Percentiles rank a stretch among this genome's conserved stretches.
phyloP scores from a whole-genome alignment of 345 rosid genomes.

The Brassica incana region DNA sequence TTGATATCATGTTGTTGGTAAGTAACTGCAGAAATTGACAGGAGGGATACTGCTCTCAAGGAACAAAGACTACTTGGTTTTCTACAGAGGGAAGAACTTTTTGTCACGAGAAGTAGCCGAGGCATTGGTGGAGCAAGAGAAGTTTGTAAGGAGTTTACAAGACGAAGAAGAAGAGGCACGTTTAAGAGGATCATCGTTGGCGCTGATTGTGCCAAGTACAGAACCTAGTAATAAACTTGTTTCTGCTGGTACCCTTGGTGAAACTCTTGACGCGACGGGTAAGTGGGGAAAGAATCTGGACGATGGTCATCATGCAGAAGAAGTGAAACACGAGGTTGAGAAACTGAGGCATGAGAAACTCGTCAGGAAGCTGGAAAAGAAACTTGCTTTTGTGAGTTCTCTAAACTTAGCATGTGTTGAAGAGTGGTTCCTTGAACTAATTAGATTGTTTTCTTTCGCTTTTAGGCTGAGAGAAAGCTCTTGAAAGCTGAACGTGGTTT shows the following conservation, averaged over 20 bases:
- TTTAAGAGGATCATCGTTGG: constrained; percentile 67
- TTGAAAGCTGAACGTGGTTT: constrained; percentile 70
- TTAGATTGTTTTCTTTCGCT: constrained; percentile 4
- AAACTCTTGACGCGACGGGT: constrained; percentile 78
- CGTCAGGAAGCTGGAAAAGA: constrained; percentile 70
- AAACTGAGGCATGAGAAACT: constrained; percentile 63
- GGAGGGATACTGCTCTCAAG: constrained; percentile 83
- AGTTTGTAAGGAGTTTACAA: constrained; percentile 63
- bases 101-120: constrained; percentile 72
- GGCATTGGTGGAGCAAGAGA: constrained; percentile 74
- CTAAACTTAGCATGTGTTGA: neutral
- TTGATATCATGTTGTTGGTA: constrained; percentile 26
- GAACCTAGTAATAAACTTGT: constrained; percentile 44
- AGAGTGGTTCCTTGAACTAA: neutral
- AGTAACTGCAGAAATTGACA: constrained; percentile 74
- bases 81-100: constrained; percentile 90
- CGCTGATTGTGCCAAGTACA: constrained; percentile 48
- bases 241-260: constrained; percentile 82
- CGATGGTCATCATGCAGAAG: constrained; percentile 53
- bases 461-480: constrained; percentile 72
- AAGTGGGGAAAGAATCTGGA: constrained; percentile 81
- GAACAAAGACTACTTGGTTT: constrained; percentile 92
- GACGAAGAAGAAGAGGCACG: constrained; percentile 94
- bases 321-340: constrained; percentile 71
- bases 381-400: constrained; percentile 71